phyloP scores from a whole-genome alignment of 1,284 basidiomycete species.

The Tremellales sp. region DNA sequence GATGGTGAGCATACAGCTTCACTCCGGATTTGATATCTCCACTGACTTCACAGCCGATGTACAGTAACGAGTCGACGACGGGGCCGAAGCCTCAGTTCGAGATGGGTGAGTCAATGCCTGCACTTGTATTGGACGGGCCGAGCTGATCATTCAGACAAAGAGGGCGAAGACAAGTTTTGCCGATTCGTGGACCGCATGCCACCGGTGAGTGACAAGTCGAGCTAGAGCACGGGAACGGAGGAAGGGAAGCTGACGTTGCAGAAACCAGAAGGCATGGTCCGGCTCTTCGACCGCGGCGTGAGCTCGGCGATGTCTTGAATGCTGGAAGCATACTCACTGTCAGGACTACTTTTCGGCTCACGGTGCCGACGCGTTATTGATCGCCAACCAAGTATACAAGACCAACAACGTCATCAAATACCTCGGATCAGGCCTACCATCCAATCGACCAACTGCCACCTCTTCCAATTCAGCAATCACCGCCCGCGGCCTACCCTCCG shows the following conservation, averaged over 20 bases:
- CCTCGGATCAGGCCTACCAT: slow-evolving; percentile 62
- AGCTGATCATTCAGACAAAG: slow-evolving; percentile 49
- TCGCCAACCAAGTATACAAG: slow-evolving; percentile 74
- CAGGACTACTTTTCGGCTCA: slow-evolving; percentile 84
- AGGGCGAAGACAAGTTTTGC: slow-evolving; percentile 70
- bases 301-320: slow-evolving; percentile 9
- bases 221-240: not conserved
- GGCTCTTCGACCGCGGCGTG: slow-evolving; percentile 71
- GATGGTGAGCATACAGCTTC: not conserved
- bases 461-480: slow-evolving; percentile 26
- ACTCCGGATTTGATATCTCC: too few relatives aligned
- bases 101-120: slow-evolving; percentile 36
- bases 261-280: slow-evolving; percentile 58
- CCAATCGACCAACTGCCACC: slow-evolving; percentile 14
- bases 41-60: slow-evolving; percentile 38
- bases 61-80: slow-evolving; percentile 41
- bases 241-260: slow-evolving; percentile 11
- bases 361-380: slow-evolving; percentile 79
- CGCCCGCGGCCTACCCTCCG: slow-evolving; percentile 61
- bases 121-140: slow-evolving; percentile 1
- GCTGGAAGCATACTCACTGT: slow-evolving; percentile 8
- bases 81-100: slow-evolving; percentile 42
- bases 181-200: slow-evolving; percentile 67
- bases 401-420: slow-evolving; percentile 60
- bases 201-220: slow-evolving; percentile 20